phyloP scores from a whole-genome alignment of 1,284 basidiomycete species.

The Fomitiporia mediterranea region DNA sequence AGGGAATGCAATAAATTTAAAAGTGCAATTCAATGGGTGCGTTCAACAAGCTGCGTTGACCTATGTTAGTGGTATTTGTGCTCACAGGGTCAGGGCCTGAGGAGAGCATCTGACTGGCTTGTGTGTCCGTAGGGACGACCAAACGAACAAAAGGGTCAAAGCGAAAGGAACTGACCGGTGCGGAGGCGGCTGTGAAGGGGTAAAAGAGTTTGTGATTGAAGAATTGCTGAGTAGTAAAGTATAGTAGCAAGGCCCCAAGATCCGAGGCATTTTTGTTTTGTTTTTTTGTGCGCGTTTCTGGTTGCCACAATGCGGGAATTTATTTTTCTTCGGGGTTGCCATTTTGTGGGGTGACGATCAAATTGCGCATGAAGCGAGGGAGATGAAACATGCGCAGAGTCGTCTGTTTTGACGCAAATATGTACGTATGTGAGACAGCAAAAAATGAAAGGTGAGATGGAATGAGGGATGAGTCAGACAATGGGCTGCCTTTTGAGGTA shows the following conservation, averaged over 20 bases:
- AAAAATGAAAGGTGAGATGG: background rate
- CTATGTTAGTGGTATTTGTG: background rate
- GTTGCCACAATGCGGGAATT: background rate
- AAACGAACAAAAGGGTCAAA: background rate
- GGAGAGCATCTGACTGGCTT: background rate
- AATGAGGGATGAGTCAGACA: background rate
- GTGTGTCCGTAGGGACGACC: background rate
- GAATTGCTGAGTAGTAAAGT: background rate
- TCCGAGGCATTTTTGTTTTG: background rate
- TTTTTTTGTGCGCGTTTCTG: background rate
- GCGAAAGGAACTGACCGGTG: background rate
- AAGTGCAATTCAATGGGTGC: background rate
- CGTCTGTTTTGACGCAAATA: background rate
- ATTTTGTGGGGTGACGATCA: background rate
- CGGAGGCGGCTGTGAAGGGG: background rate
- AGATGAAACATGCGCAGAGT: too few species aligned
- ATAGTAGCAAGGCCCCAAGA: background rate
- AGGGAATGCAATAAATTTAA: background rate
- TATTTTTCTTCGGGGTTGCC: background rate
- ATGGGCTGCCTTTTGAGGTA: background rate
- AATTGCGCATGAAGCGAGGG: background rate
- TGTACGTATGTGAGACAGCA: background rate
- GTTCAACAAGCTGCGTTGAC: background rate
- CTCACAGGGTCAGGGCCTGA: background rate
- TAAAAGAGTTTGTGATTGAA: background rate